Base-by-base conservation (phyloP, 2,329 filamentous ascomycete genomes). In the Mycocentrospora acerina region DNA sequence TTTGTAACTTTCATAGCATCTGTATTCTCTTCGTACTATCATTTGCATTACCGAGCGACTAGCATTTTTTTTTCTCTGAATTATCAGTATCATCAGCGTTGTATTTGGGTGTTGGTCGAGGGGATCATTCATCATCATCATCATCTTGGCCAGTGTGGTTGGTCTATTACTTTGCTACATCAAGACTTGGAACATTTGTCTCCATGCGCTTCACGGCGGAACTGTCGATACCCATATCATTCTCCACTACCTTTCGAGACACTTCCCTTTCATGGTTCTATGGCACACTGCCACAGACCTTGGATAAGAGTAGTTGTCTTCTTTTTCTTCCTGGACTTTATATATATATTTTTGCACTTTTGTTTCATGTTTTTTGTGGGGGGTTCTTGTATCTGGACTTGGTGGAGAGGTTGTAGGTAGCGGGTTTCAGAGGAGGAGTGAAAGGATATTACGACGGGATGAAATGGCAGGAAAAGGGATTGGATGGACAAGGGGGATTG, bases 141-240 rank as follows among this genome's bases (percentile, higher is more conserved):
- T 22, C n/a, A n/a, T n/a, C n/a, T n/a, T n/a, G n/a, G n/a, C n/a
- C n/a, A n/a, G n/a, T n/a, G n/a, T n/a, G n/a, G 19, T 9, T 9
- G 5, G 9, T 22, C 41, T 28, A 29, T 39, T 44, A 24, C 41
- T 37, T 35, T 24, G 30, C 38, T 35, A 30, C 19, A 22, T 22
- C 19, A 22, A 6, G 19, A 22, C 19, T 22, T 22, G 19, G 35
- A 29, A 38, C 14, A 17, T 8, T 33, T 42, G 35, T 26, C 22
- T 36, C 43, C 50, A 48, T 46, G 46, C 55, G 57, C 60, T 60
- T 60, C 57, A 46, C 57, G 47, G 60, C 56, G 55, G 58, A 41
- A 44, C 57, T 57, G 53, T 62, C 53, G 59, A 64, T 64, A 64
- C 60, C 60, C 57, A 57, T 55, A 41, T 29, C 37, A 53, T 33